These are phyloP conservation scores for Ganoderma boninense DNA, from an alignment of 1,284 basidiomycete species.

Conservation along the genomic window DNA sequence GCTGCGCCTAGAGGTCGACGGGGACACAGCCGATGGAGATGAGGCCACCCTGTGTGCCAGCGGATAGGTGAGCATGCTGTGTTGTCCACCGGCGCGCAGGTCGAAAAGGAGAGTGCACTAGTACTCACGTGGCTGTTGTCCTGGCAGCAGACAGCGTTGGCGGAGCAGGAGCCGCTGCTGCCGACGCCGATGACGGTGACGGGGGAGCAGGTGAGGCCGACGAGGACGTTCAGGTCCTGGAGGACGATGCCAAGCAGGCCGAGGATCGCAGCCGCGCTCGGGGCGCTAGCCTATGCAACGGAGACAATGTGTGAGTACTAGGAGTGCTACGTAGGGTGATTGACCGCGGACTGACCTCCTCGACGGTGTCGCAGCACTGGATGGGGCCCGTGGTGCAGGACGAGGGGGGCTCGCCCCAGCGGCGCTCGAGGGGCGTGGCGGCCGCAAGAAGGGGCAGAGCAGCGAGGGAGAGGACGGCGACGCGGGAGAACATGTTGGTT, in stretches of 20 bases:
- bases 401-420: constrained; percentile 11
- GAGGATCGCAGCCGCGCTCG: constrained; percentile 10
- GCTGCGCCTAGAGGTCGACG: constrained; percentile 24
- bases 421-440: constrained; percentile 35
- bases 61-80: not conserved
- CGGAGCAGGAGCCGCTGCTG: constrained; percentile 15
- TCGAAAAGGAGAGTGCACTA: too few species aligned
- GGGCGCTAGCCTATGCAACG: constrained; percentile 7
- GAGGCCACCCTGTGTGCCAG: constrained; percentile 27
- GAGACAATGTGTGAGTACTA: not conserved
- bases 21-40: constrained; percentile 38
- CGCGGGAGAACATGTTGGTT: constrained; percentile 26
- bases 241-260: constrained; percentile 34
- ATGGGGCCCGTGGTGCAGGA: constrained; percentile 33
- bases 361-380: constrained; percentile 37
- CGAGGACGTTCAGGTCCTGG: constrained; percentile 24
- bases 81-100: not conserved
- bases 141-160: constrained; percentile 34
- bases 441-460: constrained; percentile 39
- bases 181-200: constrained; percentile 31
- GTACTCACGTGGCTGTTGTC: constrained; percentile 36
- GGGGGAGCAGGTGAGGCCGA: constrained; percentile 37
- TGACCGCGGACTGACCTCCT: constrained; percentile 25
- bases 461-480: constrained; percentile 27
- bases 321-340: not conserved